Base-by-base conservation (phyloP, 23 red algal genomes). In the Pyropia haitanensis region DNA sequence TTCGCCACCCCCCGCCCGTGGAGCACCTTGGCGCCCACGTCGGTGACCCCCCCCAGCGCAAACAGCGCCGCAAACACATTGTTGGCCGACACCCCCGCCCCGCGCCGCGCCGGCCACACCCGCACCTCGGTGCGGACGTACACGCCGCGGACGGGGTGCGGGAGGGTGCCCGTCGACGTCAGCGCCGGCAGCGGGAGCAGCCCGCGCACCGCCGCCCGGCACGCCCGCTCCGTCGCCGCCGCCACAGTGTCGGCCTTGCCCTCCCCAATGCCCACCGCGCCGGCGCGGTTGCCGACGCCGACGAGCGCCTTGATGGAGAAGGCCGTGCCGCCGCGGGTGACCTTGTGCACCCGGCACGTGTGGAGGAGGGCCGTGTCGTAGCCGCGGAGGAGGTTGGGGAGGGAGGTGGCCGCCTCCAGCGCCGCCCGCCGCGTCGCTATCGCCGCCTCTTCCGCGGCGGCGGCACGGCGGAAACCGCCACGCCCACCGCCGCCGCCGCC, bases 331-430 rank as follows among this genome's bases (percentile, higher is more conserved):
- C 78, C 82, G 51, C 79, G 74, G 27, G 68, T 73, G 14, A 95
- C 90, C 57, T 88, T 87, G 53, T 78, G 68, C 18, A 83, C 79
- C 9, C 90, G 74, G 28, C 81, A 44, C 31, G 88, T 75, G 29
- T 95, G 76, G 26, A 95, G 79, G 55, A 95, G 74, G 9, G 79
- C 84, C 3, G 90, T 88, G 56, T 95, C 75, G 65, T 75, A 95
- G 33, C 90, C 90, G 15, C 67, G 54, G 9, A 95, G 70, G 10
- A 95, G 67, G 51, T 76, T 62, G 49, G 64, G 31, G 55, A 78
- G 73, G 49, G 58, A 51, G 44, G 68, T 52, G 13, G 74, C 53
- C 31, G 71, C 50, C 49, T 95, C 90, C 58, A 91, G 53, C 26
- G 79, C 57, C 14, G 4, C 48, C 61, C 76, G 75, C 30, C 81